Evolutionary conservation across 2,329 filamentous ascomycete genomes (phyloP).

Genomic region (Aspergillus viridinutans): DNA sequence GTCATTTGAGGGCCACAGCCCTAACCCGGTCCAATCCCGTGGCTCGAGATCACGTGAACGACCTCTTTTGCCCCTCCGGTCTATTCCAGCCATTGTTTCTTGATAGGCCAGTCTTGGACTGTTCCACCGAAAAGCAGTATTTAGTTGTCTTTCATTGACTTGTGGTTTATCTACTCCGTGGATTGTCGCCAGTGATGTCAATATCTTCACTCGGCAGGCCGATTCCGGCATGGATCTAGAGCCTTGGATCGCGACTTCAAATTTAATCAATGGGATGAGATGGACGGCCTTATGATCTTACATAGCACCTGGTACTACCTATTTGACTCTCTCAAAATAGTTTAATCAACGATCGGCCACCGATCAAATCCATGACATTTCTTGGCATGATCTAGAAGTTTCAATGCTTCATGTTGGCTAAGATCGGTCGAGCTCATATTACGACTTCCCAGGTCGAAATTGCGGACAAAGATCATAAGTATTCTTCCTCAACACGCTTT

Average conservation of each 20-base stretch:
- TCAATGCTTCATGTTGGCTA: neutral
- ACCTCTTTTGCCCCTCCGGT: neutral
- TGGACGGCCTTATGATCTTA: neutral
- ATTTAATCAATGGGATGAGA: neutral
- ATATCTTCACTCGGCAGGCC: neutral
- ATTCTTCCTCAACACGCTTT: neutral
- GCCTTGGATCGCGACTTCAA: neutral
- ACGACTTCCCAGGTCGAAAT: neutral
- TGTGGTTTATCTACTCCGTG: neutral
- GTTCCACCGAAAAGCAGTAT: neutral
- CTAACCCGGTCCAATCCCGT: conserved; percentile 33
- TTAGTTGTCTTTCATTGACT: neutral
- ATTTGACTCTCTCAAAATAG: neutral
- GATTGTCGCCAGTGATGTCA: neutral
- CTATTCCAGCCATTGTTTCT: conserved; percentile 1
- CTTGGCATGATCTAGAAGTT: neutral
- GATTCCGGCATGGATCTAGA: neutral
- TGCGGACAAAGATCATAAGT: neutral
- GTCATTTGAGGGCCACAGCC: conserved; percentile 34
- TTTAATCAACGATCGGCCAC: neutral
- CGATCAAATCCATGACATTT: neutral
- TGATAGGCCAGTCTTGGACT: neutral
- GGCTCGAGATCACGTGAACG: conserved; percentile 21
- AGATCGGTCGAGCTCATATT: neutral
- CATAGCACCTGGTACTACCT: neutral